phyloP scores from a whole-genome alignment of 2,329 filamentous ascomycete genomes.

The Zasmidium citrigriseum region DNA sequence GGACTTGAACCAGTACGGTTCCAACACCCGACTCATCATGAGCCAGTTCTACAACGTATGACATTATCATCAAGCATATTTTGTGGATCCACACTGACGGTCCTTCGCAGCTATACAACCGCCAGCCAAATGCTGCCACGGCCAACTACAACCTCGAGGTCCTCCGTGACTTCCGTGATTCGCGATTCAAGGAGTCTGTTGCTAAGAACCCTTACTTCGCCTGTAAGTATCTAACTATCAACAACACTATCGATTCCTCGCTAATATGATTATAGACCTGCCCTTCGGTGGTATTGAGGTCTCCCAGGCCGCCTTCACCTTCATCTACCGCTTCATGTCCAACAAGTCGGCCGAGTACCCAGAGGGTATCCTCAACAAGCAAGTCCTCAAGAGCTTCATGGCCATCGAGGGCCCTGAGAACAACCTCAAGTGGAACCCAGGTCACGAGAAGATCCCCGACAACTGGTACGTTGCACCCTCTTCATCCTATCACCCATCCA shows the following conservation, averaged over 20 bases:
- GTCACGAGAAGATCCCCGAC: conserved; percentile 45
- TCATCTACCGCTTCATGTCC: conserved; percentile 42
- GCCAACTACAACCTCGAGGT: conserved; percentile 35
- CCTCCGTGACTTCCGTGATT: conserved; percentile 28
- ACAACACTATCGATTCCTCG: background rate
- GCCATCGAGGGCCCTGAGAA: conserved; percentile 37
- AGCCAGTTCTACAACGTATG: conserved; percentile 24
- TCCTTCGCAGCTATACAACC: conserved; percentile 24
- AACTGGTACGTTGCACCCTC: conserved; percentile 33
- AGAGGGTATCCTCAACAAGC: conserved; percentile 38
- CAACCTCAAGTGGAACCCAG: conserved; percentile 33
- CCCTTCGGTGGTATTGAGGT: conserved; percentile 33
- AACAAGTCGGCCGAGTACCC: conserved; percentile 43
- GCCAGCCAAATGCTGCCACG: conserved; percentile 18
- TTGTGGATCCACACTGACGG: conserved; percentile 1
- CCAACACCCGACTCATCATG: conserved; percentile 20
- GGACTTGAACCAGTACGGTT: conserved; percentile 34
- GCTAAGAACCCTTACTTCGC: conserved; percentile 36
- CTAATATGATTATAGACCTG: conserved; percentile 8
- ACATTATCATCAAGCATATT: conserved; percentile 16
- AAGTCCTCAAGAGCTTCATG: conserved; percentile 43
- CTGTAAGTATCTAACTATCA: conserved; percentile 14
- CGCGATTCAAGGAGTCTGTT: conserved; percentile 31
- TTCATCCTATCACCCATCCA: background rate
- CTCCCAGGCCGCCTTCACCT: conserved; percentile 34